Evolutionary conservation across 306 rosid species (phyloP).

Genomic region (Glycine latifolia): DNA sequence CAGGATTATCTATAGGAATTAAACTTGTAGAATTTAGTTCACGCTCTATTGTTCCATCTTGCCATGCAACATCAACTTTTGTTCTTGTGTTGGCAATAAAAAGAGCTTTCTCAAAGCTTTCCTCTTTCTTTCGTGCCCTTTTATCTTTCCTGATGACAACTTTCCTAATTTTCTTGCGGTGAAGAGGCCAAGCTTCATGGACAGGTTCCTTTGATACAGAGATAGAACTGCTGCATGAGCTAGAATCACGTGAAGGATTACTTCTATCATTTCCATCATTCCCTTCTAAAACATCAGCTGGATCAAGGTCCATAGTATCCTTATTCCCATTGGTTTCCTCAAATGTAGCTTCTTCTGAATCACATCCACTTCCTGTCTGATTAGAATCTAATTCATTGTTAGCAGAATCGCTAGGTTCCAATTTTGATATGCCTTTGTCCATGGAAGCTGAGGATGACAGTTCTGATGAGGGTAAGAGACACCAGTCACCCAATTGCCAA

Average conservation of each 20-base stretch:
- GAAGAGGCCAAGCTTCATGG: conserved; percentile 88
- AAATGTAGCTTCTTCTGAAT: conserved; percentile 70
- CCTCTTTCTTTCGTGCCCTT: conserved; percentile 88
- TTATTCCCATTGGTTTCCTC: conserved; percentile 73
- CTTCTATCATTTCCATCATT: conserved; percentile 55
- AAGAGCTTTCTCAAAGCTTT: conserved; percentile 89
- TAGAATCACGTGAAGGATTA: conserved; percentile 66
- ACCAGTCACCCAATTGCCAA: conserved; percentile 99
- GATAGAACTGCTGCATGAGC: conserved; percentile 69
- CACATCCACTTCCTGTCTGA: conserved; percentile 74
- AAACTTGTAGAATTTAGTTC: conserved; percentile 67
- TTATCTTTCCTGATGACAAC: conserved; percentile 90
- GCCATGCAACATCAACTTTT: conserved; percentile 93
- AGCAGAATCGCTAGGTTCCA: conserved; percentile 62
- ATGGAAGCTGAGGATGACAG: conserved; percentile 54
- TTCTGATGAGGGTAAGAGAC: conserved; percentile 70
- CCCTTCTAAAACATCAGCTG: conserved; percentile 58
- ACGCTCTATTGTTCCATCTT: conserved; percentile 76
- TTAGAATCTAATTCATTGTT: conserved; percentile 67
- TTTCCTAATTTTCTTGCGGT: conserved; percentile 92
- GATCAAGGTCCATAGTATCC: conserved; percentile 75
- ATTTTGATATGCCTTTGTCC: conserved; percentile 65
- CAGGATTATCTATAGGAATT: conserved; percentile 90
- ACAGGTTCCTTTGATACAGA: conserved; percentile 72
- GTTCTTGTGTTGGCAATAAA: conserved; percentile 83